Base-by-base conservation (phyloP, 345 rosid species). In the Syzygium aromaticum region DNA sequence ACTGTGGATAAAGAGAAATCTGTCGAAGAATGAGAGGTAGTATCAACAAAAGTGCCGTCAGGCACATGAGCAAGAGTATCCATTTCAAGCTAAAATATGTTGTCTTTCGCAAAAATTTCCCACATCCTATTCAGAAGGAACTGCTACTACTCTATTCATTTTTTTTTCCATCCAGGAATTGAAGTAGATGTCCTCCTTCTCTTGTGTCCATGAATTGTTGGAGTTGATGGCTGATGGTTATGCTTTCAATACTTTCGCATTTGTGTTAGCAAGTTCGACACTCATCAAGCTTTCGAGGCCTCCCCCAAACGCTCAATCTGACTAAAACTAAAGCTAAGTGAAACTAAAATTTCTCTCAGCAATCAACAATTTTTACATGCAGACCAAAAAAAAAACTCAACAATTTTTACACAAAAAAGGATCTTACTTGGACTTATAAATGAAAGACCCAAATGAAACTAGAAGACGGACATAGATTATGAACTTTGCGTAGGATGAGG, bases 31-130 rank as follows among this genome's bases (percentile, higher is more conserved):
- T 51, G 84, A 88, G 84, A 6, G 89, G 87, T 5, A 88, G 87
- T 52, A 86, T 86, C 63, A 85, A 64, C 53, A 88, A 77, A 51
- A 85, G 56, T 46, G 61, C 87, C 1, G 89, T 73, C 46, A 88
- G 87, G 82, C 87, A 52, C 46, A 30, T 52, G 87, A 88, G 83
- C 86, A 88, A 54, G 38, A 85, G 56, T 53, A 78, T 13, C 86
- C 57, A 30, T 57, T 80, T 67, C 54, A 54, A 28, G 61, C 87
- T 64, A 63, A 86, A 77, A 15, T 38, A 52, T 15, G 40, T 84
- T 9, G 86, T 52, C n/a, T 40, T 54, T 84, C 87, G 92, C 92
- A 46, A 40, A 33, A 67, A 92, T 93, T 93, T 52, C 94, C 95
- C 3, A 93, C 97, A 3, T 95, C 95, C 4, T 92, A 94, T 2